Conservation (phyloP, 2,329 filamentous ascomycete species). For the Aspergillus sp. region DNA sequence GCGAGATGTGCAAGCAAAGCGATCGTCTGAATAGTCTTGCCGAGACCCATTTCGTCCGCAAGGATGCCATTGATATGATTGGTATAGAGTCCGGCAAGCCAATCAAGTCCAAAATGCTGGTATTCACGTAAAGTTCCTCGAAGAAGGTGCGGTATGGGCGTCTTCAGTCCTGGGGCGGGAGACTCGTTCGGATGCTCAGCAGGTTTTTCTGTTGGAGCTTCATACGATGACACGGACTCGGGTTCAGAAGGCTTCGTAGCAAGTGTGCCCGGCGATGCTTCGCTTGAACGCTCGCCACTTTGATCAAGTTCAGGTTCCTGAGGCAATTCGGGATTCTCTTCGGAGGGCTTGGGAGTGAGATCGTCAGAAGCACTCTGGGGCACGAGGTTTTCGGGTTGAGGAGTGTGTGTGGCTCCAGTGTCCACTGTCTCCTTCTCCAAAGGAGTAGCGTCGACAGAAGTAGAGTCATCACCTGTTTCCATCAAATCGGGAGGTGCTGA, state of each 20-base stretch:
- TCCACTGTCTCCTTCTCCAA: constrained; percentile 1
- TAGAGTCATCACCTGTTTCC: constrained; percentile 11
- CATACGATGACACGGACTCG: constrained; percentile 44
- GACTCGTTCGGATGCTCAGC: constrained; percentile 37
- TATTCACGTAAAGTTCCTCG: constrained; percentile 91
- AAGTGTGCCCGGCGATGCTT: constrained; percentile 43
- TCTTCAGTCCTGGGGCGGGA: constrained; percentile 53
- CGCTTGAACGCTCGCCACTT: constrained; percentile 37
- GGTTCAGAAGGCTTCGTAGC: constrained; percentile 46
- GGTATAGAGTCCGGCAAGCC: constrained; percentile 88
- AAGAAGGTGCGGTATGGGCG: constrained; percentile 75
- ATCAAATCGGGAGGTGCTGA: constrained; percentile 25
- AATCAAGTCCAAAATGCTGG: constrained; percentile 94
- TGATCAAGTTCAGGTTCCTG: constrained; percentile 22
- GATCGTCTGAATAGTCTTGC: constrained; percentile 98
- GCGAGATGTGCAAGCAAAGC: constrained; percentile 89
- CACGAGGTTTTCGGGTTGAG: constrained; percentile 11
- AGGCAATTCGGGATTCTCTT: constrained; percentile 2
- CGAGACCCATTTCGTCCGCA: constrained; percentile 97
- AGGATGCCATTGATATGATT: constrained; percentile 94
- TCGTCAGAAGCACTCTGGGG: constrained; percentile 2
- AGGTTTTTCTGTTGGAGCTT: constrained; percentile 32
- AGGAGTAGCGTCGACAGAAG: neutral
- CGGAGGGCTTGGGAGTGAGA: neutral
- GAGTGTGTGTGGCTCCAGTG: neutral